Conservation (phyloP, 768 basidiomycete species). For the Russula griseocarnosa region DNA sequence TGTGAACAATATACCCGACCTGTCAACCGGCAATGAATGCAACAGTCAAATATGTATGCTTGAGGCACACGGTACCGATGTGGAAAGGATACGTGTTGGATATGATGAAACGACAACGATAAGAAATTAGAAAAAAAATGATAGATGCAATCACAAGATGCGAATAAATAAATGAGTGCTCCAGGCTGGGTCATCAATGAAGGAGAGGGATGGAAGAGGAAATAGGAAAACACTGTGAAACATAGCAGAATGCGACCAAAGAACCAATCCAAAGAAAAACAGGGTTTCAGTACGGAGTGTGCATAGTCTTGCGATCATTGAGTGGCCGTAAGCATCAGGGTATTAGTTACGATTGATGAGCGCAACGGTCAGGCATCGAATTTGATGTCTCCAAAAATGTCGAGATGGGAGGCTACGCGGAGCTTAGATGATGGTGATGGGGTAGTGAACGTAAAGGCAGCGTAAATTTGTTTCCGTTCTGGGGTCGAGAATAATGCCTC, state of each 20-base stretch:
- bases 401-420: slow-evolving; percentile 36
- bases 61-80: slow-evolving; percentile 15
- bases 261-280: slow-evolving; percentile 18
- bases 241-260: slow-evolving; percentile 18
- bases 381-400: slow-evolving; percentile 29
- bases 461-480: slow-evolving; percentile 66
- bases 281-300: slow-evolving; percentile 4
- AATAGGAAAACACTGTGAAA: slow-evolving; percentile 13
- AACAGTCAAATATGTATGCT: background rate
- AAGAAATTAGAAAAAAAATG: slow-evolving; percentile 3
- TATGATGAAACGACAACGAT: slow-evolving; percentile 11
- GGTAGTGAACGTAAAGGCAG: slow-evolving; percentile 74
- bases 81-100: slow-evolving; percentile 21
- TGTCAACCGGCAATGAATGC: background rate
- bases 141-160: slow-evolving; percentile 23
- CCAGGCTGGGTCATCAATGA: slow-evolving; percentile 19
- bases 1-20: background rate
- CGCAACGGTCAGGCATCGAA: slow-evolving; percentile 21
- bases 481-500: slow-evolving; percentile 57
- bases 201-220: background rate
- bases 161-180: slow-evolving; percentile 27
- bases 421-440: slow-evolving; percentile 61
- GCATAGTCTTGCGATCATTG: slow-evolving; percentile 23
- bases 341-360: slow-evolving; percentile 14
- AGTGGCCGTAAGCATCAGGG: slow-evolving; percentile 17